Percentiles rank a stretch among this genome's conserved stretches.
Conservation (phyloP, 225 moss, liverwort and hornwort species). For the Bryoerythrophyllum caledonicum region DNA sequence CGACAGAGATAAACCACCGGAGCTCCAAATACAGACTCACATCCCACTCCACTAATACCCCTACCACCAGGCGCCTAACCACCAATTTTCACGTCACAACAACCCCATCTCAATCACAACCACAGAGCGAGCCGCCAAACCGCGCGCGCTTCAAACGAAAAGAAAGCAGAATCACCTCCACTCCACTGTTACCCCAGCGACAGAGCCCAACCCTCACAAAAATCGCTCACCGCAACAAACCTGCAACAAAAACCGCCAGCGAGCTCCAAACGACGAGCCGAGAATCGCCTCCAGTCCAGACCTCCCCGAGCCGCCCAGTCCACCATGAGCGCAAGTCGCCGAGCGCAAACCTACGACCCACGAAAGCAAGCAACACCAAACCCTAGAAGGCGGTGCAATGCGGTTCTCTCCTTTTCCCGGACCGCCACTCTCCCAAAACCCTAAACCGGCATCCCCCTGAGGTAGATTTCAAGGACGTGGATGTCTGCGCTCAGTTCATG, state of each 20-base stretch:
- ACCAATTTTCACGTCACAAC: no score
- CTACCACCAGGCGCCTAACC: not conserved
- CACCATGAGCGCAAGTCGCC: not conserved
- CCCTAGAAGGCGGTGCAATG: not conserved
- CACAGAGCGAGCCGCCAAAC: no score
- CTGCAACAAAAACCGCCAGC: not conserved
- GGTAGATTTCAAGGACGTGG: no score
- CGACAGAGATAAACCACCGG: no score
- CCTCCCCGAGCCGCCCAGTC: not conserved
- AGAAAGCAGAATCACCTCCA: not conserved
- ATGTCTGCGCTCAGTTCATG: rapidly evolving
- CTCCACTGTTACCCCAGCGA: not conserved
- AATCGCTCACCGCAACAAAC: not conserved
- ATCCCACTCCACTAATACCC: no score
- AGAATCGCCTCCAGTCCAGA: no score
- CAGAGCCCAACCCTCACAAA: no score
- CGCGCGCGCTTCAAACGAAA: no score
- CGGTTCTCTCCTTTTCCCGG: not conserved
- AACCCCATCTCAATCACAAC: no score
- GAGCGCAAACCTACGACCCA: not conserved
- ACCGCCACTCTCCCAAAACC: not conserved
- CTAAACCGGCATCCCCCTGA: not conserved
- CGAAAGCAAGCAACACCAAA: not conserved
- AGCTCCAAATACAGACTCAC: no score
- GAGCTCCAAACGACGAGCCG: not conserved